These are phyloP conservation scores for Pseudisothecium myosuroides DNA, from an alignment of 225 moss, liverwort and hornwort genomes.

Conservation along the genomic window DNA sequence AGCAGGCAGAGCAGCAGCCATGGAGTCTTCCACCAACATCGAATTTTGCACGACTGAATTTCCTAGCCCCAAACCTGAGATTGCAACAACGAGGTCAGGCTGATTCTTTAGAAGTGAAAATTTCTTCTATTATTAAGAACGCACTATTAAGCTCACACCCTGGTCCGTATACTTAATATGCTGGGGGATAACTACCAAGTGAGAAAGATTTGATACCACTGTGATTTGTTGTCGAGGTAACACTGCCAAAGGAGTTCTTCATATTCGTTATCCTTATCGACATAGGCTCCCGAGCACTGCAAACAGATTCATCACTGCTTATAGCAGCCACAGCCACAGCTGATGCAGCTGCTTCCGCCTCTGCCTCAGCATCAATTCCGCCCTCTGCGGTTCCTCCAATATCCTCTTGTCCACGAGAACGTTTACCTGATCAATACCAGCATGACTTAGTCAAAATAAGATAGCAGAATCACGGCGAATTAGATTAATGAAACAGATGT, in stretches of 20 bases:
- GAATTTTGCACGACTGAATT: constrained; percentile 60
- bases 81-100: neutral
- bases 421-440: constrained; percentile 36
- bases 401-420: constrained; percentile 53
- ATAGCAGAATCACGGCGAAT: neutral
- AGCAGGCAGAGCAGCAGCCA: constrained; percentile 86
- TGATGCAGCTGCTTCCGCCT: constrained; percentile 94
- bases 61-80: constrained; percentile 55
- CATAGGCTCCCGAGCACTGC: constrained; percentile 68
- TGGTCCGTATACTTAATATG: neutral
- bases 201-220: constrained; percentile 33
- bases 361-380: constrained; percentile 81
- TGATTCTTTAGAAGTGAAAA: neutral
- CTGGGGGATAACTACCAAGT: neutral
- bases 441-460: neutral
- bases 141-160: neutral
- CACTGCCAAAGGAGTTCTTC: constrained; percentile 53
- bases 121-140: neutral
- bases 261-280: constrained; percentile 51
- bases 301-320: constrained; percentile 90
- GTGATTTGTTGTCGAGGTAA: constrained; percentile 50
- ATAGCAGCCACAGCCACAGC: constrained; percentile 99
- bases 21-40: constrained; percentile 82
- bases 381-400: constrained; percentile 32
- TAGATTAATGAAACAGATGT: neutral